These are phyloP conservation scores for Apiospora saccharicola DNA, from an alignment of 2,329 filamentous ascomycete genomes.

Conservation along the genomic window DNA sequence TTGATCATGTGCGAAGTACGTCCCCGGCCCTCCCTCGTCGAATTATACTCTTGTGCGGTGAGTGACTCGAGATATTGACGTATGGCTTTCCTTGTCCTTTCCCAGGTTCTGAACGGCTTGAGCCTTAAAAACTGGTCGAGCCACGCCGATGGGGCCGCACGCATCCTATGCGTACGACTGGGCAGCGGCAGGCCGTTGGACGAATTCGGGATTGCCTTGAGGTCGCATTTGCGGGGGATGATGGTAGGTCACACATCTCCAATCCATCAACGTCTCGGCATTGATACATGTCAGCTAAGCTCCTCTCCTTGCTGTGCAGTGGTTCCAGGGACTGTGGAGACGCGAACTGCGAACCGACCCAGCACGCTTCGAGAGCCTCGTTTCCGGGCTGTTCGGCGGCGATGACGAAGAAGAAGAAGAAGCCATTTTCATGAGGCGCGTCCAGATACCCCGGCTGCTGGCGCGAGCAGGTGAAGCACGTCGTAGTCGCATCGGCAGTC, in stretches of 20 bases:
- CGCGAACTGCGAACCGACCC: neutral
- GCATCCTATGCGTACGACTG: neutral
- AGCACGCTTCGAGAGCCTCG: neutral
- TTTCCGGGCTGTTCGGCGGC: neutral
- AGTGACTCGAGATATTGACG: too few species aligned
- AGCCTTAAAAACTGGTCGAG: neutral
- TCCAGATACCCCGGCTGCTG: neutral
- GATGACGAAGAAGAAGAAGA: neutral
- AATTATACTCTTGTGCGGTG: too few species aligned
- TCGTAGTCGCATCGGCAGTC: neutral
- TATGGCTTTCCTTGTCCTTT: too few species aligned
- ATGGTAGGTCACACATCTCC: neutral
- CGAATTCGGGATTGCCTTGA: neutral
- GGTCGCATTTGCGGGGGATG: neutral
- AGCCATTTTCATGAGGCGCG: neutral
- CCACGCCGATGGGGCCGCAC: neutral
- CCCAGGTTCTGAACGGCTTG: neutral
- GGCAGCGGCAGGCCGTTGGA: neutral
- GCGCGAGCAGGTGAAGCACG: neutral
- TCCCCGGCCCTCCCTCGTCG: too few species aligned
- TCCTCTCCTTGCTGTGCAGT: neutral
- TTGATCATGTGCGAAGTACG: neutral
- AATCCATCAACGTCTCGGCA: neutral
- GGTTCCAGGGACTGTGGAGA: neutral
- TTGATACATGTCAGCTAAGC: neutral